Evolutionary conservation across 805 yeast species (phyloP).

Genomic region (Brettanomyces bruxellensis): DNA sequence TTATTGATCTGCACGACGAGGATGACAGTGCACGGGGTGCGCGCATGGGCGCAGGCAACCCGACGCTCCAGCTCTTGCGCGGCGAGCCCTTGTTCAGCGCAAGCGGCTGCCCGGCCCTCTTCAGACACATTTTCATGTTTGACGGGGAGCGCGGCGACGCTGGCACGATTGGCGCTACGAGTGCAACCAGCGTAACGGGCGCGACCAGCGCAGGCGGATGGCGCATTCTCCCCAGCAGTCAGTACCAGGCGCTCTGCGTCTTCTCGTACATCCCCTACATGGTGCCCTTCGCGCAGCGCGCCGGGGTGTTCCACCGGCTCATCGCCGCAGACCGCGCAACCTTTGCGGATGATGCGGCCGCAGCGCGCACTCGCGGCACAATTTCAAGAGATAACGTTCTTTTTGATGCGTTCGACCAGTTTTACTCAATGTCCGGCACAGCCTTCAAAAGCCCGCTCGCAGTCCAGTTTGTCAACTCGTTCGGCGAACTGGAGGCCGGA

Average conservation of each 20-base stretch:
- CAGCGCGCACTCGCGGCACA: constrained; percentile 31
- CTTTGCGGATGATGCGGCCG: neutral
- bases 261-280: constrained; percentile 68
- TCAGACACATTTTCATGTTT: no score
- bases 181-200: no score
- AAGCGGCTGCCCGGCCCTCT: no score
- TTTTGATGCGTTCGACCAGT: constrained; percentile 63
- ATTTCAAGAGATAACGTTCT: constrained; percentile 64
- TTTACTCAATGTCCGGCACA: constrained; percentile 39
- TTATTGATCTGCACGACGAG: neutral
- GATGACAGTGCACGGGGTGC: no score
- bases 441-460: constrained; percentile 49
- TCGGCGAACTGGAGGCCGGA: constrained; percentile 73
- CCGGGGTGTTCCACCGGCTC: constrained; percentile 57
- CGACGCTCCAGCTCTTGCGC: no score
- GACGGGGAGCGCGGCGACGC: no score
- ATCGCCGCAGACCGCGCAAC: constrained; percentile 41
- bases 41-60: no score
- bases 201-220: constrained; percentile 1
- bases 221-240: constrained; percentile 1
- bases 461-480: constrained; percentile 62
- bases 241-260: constrained; percentile 36
- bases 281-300: constrained; percentile 68
- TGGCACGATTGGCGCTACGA: no score
- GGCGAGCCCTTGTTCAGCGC: no score